These are phyloP conservation scores for Russula olivacea DNA, from an alignment of 768 basidiomycete species.

Conservation along the genomic window DNA sequence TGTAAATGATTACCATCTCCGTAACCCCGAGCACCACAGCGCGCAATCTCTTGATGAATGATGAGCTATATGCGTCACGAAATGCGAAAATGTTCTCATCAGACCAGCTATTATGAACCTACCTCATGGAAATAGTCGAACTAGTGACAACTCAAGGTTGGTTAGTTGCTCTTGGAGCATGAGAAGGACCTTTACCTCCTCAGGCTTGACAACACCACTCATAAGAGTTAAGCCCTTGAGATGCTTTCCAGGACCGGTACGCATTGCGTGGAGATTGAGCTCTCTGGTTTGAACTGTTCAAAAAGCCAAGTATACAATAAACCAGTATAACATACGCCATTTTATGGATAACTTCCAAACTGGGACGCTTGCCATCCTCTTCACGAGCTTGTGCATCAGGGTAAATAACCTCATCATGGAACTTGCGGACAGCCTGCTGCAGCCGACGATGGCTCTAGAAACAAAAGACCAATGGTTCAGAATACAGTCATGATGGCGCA, in stretches of 20 bases:
- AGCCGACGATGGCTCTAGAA: slow-evolving; percentile 54
- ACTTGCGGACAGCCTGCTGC: slow-evolving; percentile 54
- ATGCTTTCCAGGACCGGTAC: slow-evolving; percentile 87
- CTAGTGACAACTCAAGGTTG: slow-evolving; percentile 25
- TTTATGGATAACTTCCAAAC: slow-evolving; percentile 66
- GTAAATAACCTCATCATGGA: slow-evolving; percentile 63
- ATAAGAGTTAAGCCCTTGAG: slow-evolving; percentile 72
- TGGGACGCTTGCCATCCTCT: slow-evolving; percentile 85
- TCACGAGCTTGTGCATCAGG: slow-evolving; percentile 55
- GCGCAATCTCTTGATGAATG: slow-evolving; percentile 30
- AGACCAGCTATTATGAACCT: background rate
- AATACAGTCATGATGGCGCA: background rate
- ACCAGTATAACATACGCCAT: slow-evolving; percentile 54
- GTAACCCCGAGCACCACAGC: slow-evolving; percentile 71
- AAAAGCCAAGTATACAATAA: background rate
- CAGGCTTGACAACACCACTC: slow-evolving; percentile 68
- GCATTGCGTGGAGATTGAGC: slow-evolving; percentile 79
- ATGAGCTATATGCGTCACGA: slow-evolving; percentile 35
- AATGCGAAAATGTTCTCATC: slow-evolving; percentile 1
- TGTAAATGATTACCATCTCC: slow-evolving; percentile 48
- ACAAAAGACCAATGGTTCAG: slow-evolving; percentile 11
- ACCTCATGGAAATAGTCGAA: slow-evolving; percentile 90
- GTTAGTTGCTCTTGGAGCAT: background rate
- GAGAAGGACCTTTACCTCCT: slow-evolving; percentile 43
- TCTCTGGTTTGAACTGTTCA: slow-evolving; percentile 38